Conservation (phyloP, 257 asterid species). For the Solanum stenotomum region DNA sequence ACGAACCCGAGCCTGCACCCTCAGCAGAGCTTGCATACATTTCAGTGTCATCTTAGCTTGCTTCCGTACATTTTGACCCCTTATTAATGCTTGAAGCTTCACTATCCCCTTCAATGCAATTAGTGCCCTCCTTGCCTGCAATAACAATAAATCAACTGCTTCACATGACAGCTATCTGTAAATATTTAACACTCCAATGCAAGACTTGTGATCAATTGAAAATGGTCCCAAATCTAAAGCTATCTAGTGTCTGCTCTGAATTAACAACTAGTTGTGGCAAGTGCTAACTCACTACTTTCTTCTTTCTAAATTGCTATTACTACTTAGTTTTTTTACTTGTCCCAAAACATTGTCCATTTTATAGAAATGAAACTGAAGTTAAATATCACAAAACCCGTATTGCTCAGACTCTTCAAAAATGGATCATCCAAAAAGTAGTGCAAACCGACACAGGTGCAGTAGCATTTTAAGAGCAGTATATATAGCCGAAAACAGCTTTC, state of each 20-base stretch:
- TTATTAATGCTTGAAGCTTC: conserved; percentile 79
- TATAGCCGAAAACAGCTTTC: background rate
- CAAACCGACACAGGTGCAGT: background rate
- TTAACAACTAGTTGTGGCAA: background rate
- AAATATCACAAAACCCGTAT: background rate
- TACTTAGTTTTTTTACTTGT: background rate
- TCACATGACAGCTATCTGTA: background rate
- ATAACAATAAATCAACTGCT: background rate
- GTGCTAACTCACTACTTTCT: background rate
- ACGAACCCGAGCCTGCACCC: conserved; percentile 82
- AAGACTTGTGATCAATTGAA: background rate
- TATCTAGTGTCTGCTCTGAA: background rate
- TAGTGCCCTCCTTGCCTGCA: conserved; percentile 86
- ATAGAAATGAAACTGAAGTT: background rate
- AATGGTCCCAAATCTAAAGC: conserved; percentile 5
- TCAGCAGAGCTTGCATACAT: conserved; percentile 90
- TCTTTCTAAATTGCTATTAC: background rate
- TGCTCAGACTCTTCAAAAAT: background rate
- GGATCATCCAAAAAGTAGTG: background rate
- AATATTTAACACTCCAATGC: background rate
- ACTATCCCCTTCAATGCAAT: conserved; percentile 82
- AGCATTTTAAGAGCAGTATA: background rate
- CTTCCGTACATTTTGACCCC: conserved; percentile 87
- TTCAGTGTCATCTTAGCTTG: conserved; percentile 83
- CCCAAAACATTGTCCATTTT: background rate